These are phyloP conservation scores for Singerocomus rubriflavus DNA, from an alignment of 1,284 basidiomycete genomes.

Conservation along the genomic window DNA sequence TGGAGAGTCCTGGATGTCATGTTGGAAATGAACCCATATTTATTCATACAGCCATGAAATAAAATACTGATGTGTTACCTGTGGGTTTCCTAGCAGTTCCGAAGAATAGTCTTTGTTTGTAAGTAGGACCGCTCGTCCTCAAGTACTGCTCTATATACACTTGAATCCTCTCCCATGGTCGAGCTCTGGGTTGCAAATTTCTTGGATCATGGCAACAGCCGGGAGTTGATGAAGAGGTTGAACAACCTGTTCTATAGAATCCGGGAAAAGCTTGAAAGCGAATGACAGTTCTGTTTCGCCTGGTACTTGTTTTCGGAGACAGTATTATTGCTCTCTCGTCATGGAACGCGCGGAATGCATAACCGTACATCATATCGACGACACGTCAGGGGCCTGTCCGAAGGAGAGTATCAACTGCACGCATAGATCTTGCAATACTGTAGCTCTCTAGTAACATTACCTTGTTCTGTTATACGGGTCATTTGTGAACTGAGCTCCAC, in stretches of 20 bases:
- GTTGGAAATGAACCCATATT: conserved; percentile 20
- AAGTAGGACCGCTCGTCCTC: too few species aligned
- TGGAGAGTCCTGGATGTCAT: conserved; percentile 21
- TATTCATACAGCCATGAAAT: background rate
- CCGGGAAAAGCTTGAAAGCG: background rate
- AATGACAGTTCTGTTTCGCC: background rate
- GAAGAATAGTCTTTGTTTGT: too few species aligned
- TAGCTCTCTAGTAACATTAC: background rate
- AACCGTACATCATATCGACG: too few species aligned
- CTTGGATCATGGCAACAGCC: background rate
- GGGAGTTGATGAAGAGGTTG: background rate
- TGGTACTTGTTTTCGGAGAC: background rate
- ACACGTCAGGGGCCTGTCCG: background rate
- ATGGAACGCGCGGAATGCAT: background rate
- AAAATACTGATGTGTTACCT: too few species aligned
- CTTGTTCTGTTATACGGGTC: background rate
- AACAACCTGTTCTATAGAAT: background rate
- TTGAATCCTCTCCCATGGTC: background rate
- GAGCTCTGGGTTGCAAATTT: background rate
- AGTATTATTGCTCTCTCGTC: too few species aligned
- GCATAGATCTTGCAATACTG: background rate
- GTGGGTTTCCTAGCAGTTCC: too few species aligned
- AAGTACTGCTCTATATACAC: too few species aligned
- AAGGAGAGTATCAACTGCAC: background rate
- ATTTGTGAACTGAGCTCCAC: background rate